phyloP scores from a whole-genome alignment of 225 moss, liverwort and hornwort species.

The Thuidium tamariscinum region DNA sequence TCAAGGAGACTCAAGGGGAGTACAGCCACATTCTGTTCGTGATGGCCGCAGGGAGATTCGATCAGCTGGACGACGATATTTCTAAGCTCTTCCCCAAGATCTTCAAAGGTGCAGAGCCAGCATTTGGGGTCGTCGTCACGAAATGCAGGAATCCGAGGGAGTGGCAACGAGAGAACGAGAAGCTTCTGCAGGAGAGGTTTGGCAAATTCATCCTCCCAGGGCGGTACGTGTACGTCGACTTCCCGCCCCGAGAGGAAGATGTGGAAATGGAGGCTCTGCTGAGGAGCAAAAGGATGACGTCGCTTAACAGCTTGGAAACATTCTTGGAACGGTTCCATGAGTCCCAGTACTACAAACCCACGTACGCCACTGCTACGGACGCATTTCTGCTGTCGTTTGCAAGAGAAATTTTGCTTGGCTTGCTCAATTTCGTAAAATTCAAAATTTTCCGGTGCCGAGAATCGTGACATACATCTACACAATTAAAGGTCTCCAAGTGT shows the following conservation, averaged over 20 bases:
- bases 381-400: neutral
- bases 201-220: neutral
- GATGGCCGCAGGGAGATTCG: neutral
- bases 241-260: neutral
- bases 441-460: too few relatives aligned
- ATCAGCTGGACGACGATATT: neutral
- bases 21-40: neutral
- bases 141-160: neutral
- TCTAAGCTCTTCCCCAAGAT: neutral
- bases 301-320: neutral
- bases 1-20: neutral
- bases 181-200: too few relatives aligned
- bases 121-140: neutral
- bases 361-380: neutral
- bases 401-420: neutral
- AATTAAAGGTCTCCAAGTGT: neutral
- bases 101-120: neutral
- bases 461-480: neutral
- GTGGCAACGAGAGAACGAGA: neutral
- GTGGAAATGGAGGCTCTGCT: neutral
- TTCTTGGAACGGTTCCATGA: neutral
- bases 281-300: rapidly evolving
- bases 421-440: neutral
- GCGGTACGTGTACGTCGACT: neutral
- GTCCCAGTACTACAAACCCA: neutral